These are phyloP conservation scores for Rhizophora mangle DNA, from an alignment of 345 rosid species.

Conservation along the genomic window DNA sequence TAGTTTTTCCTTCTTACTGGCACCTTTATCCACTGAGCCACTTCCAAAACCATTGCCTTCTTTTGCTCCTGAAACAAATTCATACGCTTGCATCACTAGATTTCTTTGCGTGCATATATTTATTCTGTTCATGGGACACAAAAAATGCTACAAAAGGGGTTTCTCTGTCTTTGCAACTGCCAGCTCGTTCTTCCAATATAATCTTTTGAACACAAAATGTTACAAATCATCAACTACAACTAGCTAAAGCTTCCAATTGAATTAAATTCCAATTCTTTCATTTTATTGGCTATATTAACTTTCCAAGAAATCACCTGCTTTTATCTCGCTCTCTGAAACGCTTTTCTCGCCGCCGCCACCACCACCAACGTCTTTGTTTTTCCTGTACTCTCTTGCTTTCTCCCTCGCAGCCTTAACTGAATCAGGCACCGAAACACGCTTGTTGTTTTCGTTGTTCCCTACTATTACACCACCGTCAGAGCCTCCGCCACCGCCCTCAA, in stretches of 20 bases:
- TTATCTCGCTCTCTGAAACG: slow-evolving; percentile 18
- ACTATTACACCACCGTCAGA: neutral
- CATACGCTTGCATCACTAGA: slow-evolving; percentile 21
- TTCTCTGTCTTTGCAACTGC: no score
- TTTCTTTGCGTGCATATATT: neutral
- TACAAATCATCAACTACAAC: neutral
- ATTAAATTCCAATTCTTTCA: neutral
- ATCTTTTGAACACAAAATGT: neutral
- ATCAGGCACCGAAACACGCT: slow-evolving; percentile 28
- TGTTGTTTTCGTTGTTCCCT: slow-evolving; percentile 4
- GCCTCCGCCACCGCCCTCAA: neutral
- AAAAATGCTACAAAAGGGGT: no score
- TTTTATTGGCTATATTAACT: neutral
- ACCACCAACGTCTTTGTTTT: slow-evolving; percentile 25
- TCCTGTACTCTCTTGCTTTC: slow-evolving; percentile 41
- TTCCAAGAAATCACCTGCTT: slow-evolving; percentile 27
- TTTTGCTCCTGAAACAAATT: slow-evolving; percentile 39
- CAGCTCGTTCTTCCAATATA: neutral
- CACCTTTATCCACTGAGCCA: slow-evolving; percentile 26
- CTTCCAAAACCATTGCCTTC: slow-evolving; percentile 26
- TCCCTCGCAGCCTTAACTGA: slow-evolving; percentile 43
- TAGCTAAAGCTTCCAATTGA: neutral
- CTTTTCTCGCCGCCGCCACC: slow-evolving; percentile 11
- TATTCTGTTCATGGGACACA: no score
- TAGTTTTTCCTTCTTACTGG: slow-evolving; percentile 37